Evolutionary conservation across 2,329 filamentous ascomycete species (phyloP), one percentile per base, ranked within the genome.

Genomic region (Albophoma yamanashiensis): DNA sequence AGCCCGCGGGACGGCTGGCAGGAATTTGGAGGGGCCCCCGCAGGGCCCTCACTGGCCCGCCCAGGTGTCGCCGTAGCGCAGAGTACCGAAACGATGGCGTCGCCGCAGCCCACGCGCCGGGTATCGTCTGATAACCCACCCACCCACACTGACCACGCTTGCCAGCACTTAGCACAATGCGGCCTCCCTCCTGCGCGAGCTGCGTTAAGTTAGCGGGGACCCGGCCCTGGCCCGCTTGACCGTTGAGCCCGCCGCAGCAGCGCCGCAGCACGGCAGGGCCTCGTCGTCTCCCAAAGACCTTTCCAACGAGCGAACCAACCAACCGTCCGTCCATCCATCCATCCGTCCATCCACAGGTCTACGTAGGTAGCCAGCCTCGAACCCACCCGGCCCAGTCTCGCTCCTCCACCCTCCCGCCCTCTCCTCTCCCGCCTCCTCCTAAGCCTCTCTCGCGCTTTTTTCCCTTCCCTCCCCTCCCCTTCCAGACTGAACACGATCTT

Each of bases 401-500:
- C 38, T 40, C 55, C 55, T 57, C 55, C 55, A 45, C 55, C 56
- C 53, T 34, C 43, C 53, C 38, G 50, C 55, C 42, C 45, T 43
- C 39, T 25, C 36, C 39, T 43, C 58, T 22, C 52, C 55, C 53
- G 36, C 58, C 43, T 50, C 59, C 47, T 60, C 52, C 58, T 58
- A 47, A 31, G 47, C 59, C 60, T 60, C 58, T 60, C 62, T 62
- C 61, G 59, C 60, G 60, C 64, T 64, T 63, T 36, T 64, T 63
- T 66, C 62, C 61, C 61, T 64, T 61, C 60, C 64, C 60, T 63
- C 60, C 60, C 58, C 34, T 36, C 64, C 63, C 63, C 62, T 66
- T 64, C 65, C 60, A 61, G 59, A 64, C 69, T 74, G 72, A 76
- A 75, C 76, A 77, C 73, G 72, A 76, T 75, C 72, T 22, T 68